These are phyloP conservation scores for Globisporangium nunn DNA, from an alignment of 352 stramenopile genomes.

Conservation along the genomic window DNA sequence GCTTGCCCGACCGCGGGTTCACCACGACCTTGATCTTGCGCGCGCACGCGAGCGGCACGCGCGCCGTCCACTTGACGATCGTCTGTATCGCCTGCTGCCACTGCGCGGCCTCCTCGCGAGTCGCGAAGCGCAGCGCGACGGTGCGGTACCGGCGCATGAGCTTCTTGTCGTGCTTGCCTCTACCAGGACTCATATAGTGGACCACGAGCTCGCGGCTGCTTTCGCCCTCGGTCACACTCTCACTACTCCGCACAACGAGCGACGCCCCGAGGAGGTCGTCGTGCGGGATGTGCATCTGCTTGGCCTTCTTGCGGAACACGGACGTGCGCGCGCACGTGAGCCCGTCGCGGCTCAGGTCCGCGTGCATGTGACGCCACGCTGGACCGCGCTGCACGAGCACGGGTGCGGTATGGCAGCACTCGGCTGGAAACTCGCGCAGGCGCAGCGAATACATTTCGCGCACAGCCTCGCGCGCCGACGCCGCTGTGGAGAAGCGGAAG, in stretches of 20 bases:
- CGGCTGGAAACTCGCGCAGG: slow-evolving; percentile 45
- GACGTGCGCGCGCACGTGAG: slow-evolving; percentile 45
- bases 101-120: slow-evolving; percentile 18
- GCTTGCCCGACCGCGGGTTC: slow-evolving; percentile 65
- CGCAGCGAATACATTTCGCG: slow-evolving; percentile 65
- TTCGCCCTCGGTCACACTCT: background rate
- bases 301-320: slow-evolving; percentile 55
- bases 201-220: slow-evolving; percentile 26
- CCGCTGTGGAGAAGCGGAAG: slow-evolving; percentile 55
- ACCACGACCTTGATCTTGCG: slow-evolving; percentile 72
- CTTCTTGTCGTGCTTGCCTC: slow-evolving; percentile 41
- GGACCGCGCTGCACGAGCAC: slow-evolving; percentile 39
- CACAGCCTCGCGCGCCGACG: slow-evolving; percentile 49
- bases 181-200: slow-evolving; percentile 60
- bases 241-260: slow-evolving; percentile 5
- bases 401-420: slow-evolving; percentile 23
- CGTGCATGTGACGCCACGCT: slow-evolving; percentile 44
- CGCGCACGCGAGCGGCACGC: slow-evolving; percentile 39
- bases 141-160: slow-evolving; percentile 49
- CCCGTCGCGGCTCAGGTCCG: slow-evolving; percentile 47
- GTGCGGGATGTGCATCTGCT: slow-evolving; percentile 37
- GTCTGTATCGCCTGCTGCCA: slow-evolving; percentile 36
- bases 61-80: slow-evolving; percentile 67
- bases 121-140: slow-evolving; percentile 29
- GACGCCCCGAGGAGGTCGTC: slow-evolving; percentile 50